phyloP scores from a whole-genome alignment of 805 yeast species.

The Candida hispaniensis region DNA sequence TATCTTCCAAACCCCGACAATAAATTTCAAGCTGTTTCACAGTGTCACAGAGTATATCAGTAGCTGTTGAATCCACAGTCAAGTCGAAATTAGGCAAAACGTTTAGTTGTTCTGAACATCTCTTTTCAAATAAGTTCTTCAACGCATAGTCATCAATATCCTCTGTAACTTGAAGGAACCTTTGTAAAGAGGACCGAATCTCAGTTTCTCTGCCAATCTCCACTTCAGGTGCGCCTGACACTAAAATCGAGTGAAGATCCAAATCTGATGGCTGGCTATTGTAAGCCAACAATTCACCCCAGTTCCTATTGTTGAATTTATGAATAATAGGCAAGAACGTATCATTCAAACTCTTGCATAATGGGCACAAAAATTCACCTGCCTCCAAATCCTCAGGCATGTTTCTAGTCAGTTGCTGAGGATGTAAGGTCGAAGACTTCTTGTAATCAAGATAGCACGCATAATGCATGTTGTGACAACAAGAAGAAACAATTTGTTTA shows the following conservation, averaged over 20 bases:
- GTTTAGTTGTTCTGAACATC: no score
- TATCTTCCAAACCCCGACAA: conserved; percentile 38
- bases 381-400: conserved; percentile 62
- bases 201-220: no score
- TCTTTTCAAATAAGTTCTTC: no score
- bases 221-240: no score
- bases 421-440: conserved; percentile 41
- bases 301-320: conserved; percentile 34
- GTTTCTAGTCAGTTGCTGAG: conserved; percentile 69
- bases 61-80: no score
- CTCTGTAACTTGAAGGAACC: no score
- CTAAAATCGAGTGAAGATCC: no score
- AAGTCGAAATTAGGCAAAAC: no score
- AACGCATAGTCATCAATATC: no score
- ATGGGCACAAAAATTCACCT: conserved; percentile 76
- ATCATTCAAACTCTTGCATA: conserved; percentile 80
- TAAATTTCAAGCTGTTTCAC: conserved; percentile 57
- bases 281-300: conserved; percentile 17
- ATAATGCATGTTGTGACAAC: conserved; percentile 92
- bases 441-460: conserved; percentile 61
- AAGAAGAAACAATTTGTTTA: conserved; percentile 47
- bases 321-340: conserved; percentile 70
- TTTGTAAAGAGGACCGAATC: no score
- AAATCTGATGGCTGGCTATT: no score
- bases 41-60: conserved; percentile 38